These are phyloP conservation scores for Agaricales sp. DNA, from an alignment of 1,284 basidiomycete genomes.

Conservation along the genomic window DNA sequence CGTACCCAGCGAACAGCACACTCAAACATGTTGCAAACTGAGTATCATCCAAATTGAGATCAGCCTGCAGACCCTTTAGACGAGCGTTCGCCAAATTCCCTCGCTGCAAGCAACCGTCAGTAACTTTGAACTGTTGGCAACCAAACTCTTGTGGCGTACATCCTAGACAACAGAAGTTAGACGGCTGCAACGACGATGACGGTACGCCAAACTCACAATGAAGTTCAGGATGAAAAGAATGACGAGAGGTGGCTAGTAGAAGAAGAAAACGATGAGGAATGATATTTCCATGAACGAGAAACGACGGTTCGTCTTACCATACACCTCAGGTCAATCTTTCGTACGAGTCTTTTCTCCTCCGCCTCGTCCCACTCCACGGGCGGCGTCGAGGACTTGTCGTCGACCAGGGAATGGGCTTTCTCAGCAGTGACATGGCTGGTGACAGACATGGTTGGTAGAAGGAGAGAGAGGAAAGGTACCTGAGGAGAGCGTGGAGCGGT, in stretches of 20 bases:
- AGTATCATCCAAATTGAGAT: slow-evolving; percentile 12
- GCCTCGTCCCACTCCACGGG: slow-evolving; percentile 7
- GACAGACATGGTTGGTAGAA: background rate
- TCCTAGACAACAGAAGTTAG: slow-evolving; percentile 3
- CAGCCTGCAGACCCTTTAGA: slow-evolving; percentile 12
- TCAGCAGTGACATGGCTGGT: background rate
- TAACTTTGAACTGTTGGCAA: background rate
- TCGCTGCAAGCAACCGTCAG: slow-evolving; percentile 5
- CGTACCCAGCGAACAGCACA: slow-evolving; percentile 13
- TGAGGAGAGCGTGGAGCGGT: background rate
- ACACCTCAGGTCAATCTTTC: slow-evolving; percentile 12
- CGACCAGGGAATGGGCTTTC: background rate
- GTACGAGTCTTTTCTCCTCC: slow-evolving; percentile 11
- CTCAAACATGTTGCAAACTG: slow-evolving; percentile 12
- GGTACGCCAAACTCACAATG: slow-evolving; percentile 8
- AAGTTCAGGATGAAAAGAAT: slow-evolving; percentile 13
- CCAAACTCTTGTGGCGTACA: slow-evolving; percentile 1
- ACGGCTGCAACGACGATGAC: background rate
- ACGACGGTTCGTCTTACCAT: slow-evolving; percentile 10
- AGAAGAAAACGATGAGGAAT: background rate
- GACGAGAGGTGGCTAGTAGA: background rate
- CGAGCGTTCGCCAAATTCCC: slow-evolving; percentile 13
- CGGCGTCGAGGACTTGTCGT: background rate
- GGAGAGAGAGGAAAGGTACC: background rate
- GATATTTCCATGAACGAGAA: background rate